Base-by-base conservation (phyloP, 78 protist species). In the Isochrysis galbana region DNA sequence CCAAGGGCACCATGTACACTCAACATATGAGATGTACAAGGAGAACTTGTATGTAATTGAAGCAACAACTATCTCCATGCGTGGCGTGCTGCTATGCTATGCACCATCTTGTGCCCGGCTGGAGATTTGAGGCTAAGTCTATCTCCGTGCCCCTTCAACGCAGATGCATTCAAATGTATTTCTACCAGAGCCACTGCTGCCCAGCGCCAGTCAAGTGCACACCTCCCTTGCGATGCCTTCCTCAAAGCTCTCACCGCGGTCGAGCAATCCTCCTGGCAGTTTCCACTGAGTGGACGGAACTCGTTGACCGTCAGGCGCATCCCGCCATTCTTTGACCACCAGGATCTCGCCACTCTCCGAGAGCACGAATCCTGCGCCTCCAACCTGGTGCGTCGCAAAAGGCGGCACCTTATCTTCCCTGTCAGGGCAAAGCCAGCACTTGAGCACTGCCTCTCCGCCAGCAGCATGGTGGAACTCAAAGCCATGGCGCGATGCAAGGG, bases 221-320 rank as follows among this genome's bases (percentile, higher is more conserved):
- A n/a, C n/a, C n/a, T n/a, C n/a, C n/a, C n/a, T n/a, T n/a, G n/a
- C 61, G 34, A 74, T 92, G 23, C 93, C 70, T 1, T 4, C 21
- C 44, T 1, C 38, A 5, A 93, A 32, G 55, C 41, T 0, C 51
- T 93, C 95, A 25, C 89, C 93, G 2, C 38, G 82, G 90, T 93
- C 90, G 48, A 36, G 72, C 29, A 93, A 4, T 0, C 95, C 95
- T 7, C 95, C 95, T n/a, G 92, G 95, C 39, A 93, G 90, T 80
- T 93, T 93, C 87, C 67, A 91, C 32, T 21, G 92, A 42, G 47
- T 19, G 38, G 10, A 14, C 0, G 51, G 22, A 19, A 0, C 0
- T 21, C 77, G 92, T 5, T 2, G 0, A 23, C 88, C 83, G 19
- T 23, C 5, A 32, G 0, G 39, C 2, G 42, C 11, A 4, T 29